Evolutionary conservation across 1,284 basidiomycete species (phyloP).

Genomic region (Moesziomyces globuligerus): DNA sequence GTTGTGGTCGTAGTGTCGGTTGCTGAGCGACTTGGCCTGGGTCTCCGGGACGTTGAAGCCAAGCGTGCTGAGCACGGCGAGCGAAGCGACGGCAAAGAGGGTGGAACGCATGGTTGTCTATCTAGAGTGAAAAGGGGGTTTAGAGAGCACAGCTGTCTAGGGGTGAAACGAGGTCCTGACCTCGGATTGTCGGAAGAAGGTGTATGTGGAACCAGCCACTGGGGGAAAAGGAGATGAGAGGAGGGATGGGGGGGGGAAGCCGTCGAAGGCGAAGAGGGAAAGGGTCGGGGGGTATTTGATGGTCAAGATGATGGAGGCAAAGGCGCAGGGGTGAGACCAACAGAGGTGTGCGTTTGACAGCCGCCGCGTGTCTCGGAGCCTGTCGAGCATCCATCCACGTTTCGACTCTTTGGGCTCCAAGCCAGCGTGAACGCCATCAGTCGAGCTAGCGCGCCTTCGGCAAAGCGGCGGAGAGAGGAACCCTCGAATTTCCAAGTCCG

Average conservation of each 20-base stretch:
- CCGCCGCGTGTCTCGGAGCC: no score
- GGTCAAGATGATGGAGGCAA: constrained; percentile 10
- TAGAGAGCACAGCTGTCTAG: constrained; percentile 16
- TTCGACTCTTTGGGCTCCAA: no score
- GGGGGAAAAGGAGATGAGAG: background rate
- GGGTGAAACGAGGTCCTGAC: constrained; percentile 18
- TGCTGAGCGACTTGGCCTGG: constrained; percentile 47
- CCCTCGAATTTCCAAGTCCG: no score
- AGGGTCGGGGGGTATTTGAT: constrained; percentile 1
- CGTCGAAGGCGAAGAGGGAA: constrained; percentile 15
- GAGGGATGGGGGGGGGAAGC: background rate
- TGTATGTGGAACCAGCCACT: constrained; percentile 39
- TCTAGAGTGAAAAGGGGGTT: background rate
- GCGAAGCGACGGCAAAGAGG: constrained; percentile 28
- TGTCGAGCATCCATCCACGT: no score
- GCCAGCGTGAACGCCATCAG: no score
- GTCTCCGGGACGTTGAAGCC: constrained; percentile 25
- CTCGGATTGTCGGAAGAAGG: constrained; percentile 3
- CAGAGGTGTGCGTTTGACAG: background rate
- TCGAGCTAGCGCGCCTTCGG: no score
- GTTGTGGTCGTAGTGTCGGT: constrained; percentile 21
- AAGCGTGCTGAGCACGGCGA: constrained; percentile 34
- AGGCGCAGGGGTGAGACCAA: background rate
- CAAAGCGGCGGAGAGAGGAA: no score
- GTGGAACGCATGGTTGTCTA: constrained; percentile 29